Evolutionary conservation across 441 rosid genomes (phyloP), one percentile per base, ranked within the genome.

Genomic region (Populus tomentosa): DNA sequence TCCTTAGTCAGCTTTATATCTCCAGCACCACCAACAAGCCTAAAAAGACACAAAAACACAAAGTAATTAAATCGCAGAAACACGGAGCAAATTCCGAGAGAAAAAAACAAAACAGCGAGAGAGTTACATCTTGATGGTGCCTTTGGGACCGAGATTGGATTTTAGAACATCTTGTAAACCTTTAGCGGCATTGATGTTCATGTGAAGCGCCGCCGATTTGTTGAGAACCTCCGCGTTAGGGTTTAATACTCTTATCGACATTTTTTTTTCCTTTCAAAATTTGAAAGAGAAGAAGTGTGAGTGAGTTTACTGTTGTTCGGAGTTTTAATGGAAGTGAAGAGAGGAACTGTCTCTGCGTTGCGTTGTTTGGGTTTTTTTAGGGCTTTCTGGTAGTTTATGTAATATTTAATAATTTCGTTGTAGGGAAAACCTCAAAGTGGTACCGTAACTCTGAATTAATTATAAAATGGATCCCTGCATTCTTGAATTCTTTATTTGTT

Each of bases 11-110:
- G 92, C 88, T 96, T 96, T 77, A 96, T 92, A 94, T 90, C 89
- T 95, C 99, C 79, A 95, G 99, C 93, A 10, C 99, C 99, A 74
- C 98, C 97, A 80, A 95, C 98, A 80, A 96, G 98, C 97, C 98
- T 94, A 65, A 23, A 78, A 33, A 24, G 53, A 21, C 38, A 32
- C 5, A 2, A 70, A 71, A 78, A 53, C 32, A 56, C 24, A n/a
- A 70, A 56, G 24, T 11, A 74, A 71, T 5, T 18, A 53, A 11
- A 42, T 10, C 10, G 14, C 38, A 79, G 38, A 3, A 66, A 11
- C 32, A 21, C 26, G n/a, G 24, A 67, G 38, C 18, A 7, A 11
- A 46, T 35, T 5, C 24, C 21, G 5, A 67, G 10, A 1, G n/a
- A 18, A 5, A 1, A 76, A 62, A 65, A 3, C 67, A 42, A 66